Percentiles rank a stretch among this genome's conserved stretches.
phyloP scores from a whole-genome alignment of 1,284 basidiomycete genomes.

The Apiotrichum laibachii region DNA sequence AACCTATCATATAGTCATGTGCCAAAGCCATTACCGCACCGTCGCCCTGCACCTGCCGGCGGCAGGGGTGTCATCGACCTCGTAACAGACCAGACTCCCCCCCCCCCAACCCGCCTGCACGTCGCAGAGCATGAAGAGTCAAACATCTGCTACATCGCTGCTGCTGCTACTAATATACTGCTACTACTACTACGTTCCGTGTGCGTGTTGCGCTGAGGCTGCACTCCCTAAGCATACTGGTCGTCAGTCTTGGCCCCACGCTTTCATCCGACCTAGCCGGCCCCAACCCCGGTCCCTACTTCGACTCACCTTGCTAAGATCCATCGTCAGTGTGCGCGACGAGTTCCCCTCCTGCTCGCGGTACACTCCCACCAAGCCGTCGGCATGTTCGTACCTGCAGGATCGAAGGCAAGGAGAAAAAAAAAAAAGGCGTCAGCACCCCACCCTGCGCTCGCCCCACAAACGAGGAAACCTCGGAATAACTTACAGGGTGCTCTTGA shows the following conservation, averaged over 20 bases:
- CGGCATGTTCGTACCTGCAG: slow-evolving; percentile 78
- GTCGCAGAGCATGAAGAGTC: too few species aligned
- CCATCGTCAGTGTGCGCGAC: slow-evolving; percentile 80
- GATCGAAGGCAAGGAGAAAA: neutral
- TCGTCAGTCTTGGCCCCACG: neutral
- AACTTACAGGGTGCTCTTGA: slow-evolving; percentile 57
- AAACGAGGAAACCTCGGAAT: neutral
- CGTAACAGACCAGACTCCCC: too few species aligned
- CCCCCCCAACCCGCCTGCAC: too few species aligned
- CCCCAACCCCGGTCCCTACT: neutral
- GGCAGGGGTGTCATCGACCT: too few species aligned
- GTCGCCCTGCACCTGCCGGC: too few species aligned
- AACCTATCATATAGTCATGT: too few species aligned
- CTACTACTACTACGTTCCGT: too few species aligned
- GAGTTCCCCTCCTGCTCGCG: slow-evolving; percentile 91
- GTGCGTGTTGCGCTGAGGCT: too few species aligned
- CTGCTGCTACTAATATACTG: too few species aligned
- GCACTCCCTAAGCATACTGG: neutral
- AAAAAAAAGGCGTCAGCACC: neutral
- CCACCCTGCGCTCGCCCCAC: neutral
- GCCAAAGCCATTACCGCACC: too few species aligned
- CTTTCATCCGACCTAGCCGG: neutral
- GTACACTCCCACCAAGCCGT: slow-evolving; percentile 89
- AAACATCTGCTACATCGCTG: too few species aligned
- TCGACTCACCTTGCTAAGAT: slow-evolving; percentile 58